A percentile compares a stretch with the other conserved stretches of the same genome.
Conservation (phyloP, 768 basidiomycete species). For the Cantharellus anzutake region DNA sequence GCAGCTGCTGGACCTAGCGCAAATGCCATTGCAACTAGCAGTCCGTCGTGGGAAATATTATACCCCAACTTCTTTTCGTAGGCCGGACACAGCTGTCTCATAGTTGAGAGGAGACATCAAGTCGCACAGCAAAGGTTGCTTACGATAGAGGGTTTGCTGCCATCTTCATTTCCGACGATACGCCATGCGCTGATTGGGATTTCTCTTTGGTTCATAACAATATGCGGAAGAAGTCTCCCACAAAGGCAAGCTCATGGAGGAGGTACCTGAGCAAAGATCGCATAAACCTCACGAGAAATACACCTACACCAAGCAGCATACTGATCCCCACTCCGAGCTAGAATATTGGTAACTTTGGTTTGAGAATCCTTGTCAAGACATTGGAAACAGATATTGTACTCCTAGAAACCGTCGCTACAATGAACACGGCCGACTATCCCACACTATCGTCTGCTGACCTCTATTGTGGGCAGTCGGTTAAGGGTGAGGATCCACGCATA, state of each 20-base stretch:
- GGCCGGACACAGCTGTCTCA: conserved; percentile 4
- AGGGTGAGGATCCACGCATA: conserved; percentile 9
- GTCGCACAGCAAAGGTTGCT: not conserved
- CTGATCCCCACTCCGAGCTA: not conserved
- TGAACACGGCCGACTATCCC: not conserved
- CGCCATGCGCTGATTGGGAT: conserved; percentile 6
- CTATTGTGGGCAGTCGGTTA: conserved; percentile 1
- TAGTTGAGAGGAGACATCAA: not conserved
- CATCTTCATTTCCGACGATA: conserved; percentile 8
- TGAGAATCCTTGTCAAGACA: conserved; percentile 8
- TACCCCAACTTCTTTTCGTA: conserved; percentile 10
- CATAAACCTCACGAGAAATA: not conserved
- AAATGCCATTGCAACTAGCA: conserved; percentile 27
- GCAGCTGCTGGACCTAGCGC: conserved; percentile 48
- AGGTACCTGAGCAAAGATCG: not conserved
- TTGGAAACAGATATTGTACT: conserved; percentile 7
- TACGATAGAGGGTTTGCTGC: conserved; percentile 8
- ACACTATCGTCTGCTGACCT: conserved; percentile 5
- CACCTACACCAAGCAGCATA: conserved; percentile 9
- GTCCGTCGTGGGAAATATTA: conserved; percentile 10
- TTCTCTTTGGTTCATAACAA: conserved; percentile 9
- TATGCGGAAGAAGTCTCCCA: conserved; percentile 7
- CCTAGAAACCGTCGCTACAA: not conserved
- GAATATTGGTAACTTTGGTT: conserved; percentile 2
- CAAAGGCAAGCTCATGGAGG: conserved; percentile 4